These are phyloP conservation scores for Calonectria pteridis DNA, from an alignment of 2,329 filamentous ascomycete species.

Conservation along the genomic window DNA sequence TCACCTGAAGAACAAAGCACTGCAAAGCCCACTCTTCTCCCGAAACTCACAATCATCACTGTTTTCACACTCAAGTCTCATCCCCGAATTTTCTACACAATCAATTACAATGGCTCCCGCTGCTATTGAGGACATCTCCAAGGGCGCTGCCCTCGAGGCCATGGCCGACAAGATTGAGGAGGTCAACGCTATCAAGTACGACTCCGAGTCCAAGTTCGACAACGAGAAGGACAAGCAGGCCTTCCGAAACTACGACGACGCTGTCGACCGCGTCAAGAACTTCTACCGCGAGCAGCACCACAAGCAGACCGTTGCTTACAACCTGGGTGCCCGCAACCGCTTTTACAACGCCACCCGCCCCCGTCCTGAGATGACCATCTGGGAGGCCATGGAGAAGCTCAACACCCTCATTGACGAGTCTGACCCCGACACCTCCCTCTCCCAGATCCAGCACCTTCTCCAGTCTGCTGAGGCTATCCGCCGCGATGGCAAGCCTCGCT, in stretches of 20 bases:
- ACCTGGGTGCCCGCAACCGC: slow-evolving; percentile 78
- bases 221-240: slow-evolving; percentile 81
- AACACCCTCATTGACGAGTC: slow-evolving; percentile 92
- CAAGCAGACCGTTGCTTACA: slow-evolving; percentile 85
- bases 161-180: slow-evolving; percentile 62
- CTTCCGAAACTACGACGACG: slow-evolving; percentile 86
- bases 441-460: slow-evolving; percentile 90
- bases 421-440: slow-evolving; percentile 88
- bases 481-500: slow-evolving; percentile 83
- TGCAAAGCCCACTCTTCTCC: neutral
- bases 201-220: slow-evolving; percentile 74
- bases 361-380: slow-evolving; percentile 82
- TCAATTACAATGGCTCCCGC: slow-evolving; percentile 43
- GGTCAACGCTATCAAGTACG: slow-evolving; percentile 67
- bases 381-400: slow-evolving; percentile 93
- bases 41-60: slow-evolving; percentile 1
- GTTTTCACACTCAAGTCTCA: neutral
- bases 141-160: slow-evolving; percentile 57
- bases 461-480: slow-evolving; percentile 92
- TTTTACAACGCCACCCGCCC: slow-evolving; percentile 69
- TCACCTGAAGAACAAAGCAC: slow-evolving; percentile 11
- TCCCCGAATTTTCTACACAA: slow-evolving; percentile 28
- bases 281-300: slow-evolving; percentile 83
- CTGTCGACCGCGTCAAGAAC: slow-evolving; percentile 85
- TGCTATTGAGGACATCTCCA: slow-evolving; percentile 41